These are phyloP conservation scores for Blepharisma japonicum DNA, from an alignment of 73 alveolate species.

Conservation along the genomic window DNA sequence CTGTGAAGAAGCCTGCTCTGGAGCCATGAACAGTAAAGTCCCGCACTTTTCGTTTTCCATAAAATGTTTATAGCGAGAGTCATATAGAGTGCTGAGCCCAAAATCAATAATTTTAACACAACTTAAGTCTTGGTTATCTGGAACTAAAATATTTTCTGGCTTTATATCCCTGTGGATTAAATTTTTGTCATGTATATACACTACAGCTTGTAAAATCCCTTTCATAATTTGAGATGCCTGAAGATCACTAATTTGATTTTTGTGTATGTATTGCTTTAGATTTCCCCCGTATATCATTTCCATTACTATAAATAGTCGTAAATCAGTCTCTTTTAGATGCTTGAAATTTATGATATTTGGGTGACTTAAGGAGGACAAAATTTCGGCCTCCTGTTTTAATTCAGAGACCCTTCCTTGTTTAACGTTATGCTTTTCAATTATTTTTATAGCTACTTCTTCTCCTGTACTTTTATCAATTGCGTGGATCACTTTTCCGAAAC, in stretches of 20 bases:
- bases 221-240: conserved; percentile 48
- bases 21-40: conserved; percentile 75
- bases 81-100: conserved; percentile 62
- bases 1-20: conserved; percentile 57
- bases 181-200: conserved; percentile 59
- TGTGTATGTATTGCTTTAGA: not conserved
- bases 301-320: conserved; percentile 41
- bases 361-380: conserved; percentile 52
- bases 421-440: conserved; percentile 35
- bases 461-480: conserved; percentile 51
- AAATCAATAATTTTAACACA: conserved; percentile 59
- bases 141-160: conserved; percentile 56
- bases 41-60: conserved; percentile 37
- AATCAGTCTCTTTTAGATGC: conserved; percentile 36
- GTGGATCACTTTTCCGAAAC: conserved; percentile 62
- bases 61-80: conserved; percentile 38
- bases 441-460: conserved; percentile 54
- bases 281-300: conserved; percentile 45
- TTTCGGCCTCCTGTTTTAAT: conserved; percentile 48
- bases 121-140: conserved; percentile 33
- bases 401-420: conserved; percentile 41
- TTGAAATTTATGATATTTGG: conserved; percentile 63
- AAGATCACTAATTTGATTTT: not conserved
- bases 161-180: conserved; percentile 64
- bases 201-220: conserved; percentile 57